Conservation (phyloP, 345 rosid genomes). For the thale cress (Arabidopsis thaliana) region TAIR10.1 NC_003074.8:8295501-8296000, state of each 20-base stretch:
- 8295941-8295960: conserved; percentile 69
- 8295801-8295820: conserved; percentile 71
- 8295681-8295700: conserved; percentile 25
- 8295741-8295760: conserved; percentile 72
- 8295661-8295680: conserved; percentile 43
- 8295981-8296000: conserved; percentile 85
- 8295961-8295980: conserved; percentile 85
- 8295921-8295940: conserved; percentile 49
- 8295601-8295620: background rate
- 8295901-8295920: conserved; percentile 1
- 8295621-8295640: conserved; percentile 40
- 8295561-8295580: conserved; percentile 10
- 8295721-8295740: conserved; percentile 53
- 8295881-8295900: background rate
- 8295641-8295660: conserved; percentile 24
- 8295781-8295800: conserved; percentile 40
- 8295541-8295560: background rate
- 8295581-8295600: conserved; percentile 40
- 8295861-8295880: conserved; percentile 44
- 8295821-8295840: conserved; percentile 93
- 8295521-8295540: conserved; percentile 19
- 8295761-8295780: conserved; percentile 59
- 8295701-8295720: conserved; percentile 53
- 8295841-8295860: conserved; percentile 75
- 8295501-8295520: background rate